Base-by-base conservation (phyloP, 768 basidiomycete species). In the Saitozyma podzolica region DNA sequence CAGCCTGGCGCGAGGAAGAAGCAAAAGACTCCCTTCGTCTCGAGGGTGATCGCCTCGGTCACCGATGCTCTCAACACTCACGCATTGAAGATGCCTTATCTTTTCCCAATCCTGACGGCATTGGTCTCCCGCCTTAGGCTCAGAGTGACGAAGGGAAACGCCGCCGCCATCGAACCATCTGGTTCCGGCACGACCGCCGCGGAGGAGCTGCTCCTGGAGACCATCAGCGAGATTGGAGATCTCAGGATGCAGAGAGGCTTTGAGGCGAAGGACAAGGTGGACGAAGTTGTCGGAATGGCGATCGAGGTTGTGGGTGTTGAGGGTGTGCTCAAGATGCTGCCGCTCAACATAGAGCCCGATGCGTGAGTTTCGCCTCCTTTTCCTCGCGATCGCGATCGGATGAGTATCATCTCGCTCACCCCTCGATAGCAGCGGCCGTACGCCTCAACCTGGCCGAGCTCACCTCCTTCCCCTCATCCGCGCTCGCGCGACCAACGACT, bases 401-500 rank as follows among this genome's bases (percentile, higher is more conserved):
- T 29, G 29, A 29, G 29, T 5, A 29, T 29, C 29, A 2, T 29
- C 2, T 29, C 29, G 29, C 29, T 29, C 29, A 56, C 14, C 60
- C 53, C 17, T 61, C 0, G 13, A 11, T 20, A 50, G 11, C 50
- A 78, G 77, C 50, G 78, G 78, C 14, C 62, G 67, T 19, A 66
- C 86, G n/a, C 87, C 87, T 52, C 83, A 82, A 42, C 90, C 92
- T 68, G 92, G 94, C 11, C 87, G 91, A 55, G 96, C 94, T 11
- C 96, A 89, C 82, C 84, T 99, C 48, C 84, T 99, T 7, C 93
- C 96, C 2, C 83, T 97, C 58, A 85, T 99, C 55, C 80, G 88
- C 11, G 86, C 90, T 40, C 85, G 88, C 3, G 80, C 80, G 47
- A 82, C 81, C 60, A 84, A 84, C 89, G 97, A 94, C 2, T 88